Evolutionary conservation across 75 land plant genomes (phyloP), one percentile per base, ranked within the genome.

Genomic region (Cupressus sempervirens): DNA sequence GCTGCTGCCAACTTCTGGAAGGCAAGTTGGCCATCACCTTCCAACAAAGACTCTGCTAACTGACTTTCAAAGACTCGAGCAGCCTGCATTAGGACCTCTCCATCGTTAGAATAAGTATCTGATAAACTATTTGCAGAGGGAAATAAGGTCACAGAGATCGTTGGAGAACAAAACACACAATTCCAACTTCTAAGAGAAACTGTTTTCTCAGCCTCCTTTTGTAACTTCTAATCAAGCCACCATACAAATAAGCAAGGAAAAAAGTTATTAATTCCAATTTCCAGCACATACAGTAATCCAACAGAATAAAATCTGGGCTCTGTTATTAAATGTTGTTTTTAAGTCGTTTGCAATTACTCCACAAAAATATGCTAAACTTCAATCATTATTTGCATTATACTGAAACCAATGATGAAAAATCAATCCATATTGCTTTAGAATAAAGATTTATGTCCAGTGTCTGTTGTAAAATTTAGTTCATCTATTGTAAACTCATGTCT

Each of bases 1-100:
- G 99, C 97, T 43, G 98, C 93, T 12, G 99, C 99, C 79, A 98
- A 93, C 83, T 96, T 98, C 93, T 98, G 92, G 76, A 98, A 96
- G 56, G 99, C 98, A 84, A 98, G 94, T 84, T 98, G 94, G 67
- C 99, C 99, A 92, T 95, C 92, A 54, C 94, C 93, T 90, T 98
- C 99, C 79, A 98, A 84, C 45, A 98, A 88, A 20, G 99, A 98
- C 45, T 93, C 98, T 79, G 98, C 98, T 87, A 98, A 87, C 83
- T 96, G 98, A 80, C 91, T 96, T 90, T 96, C 99, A 88, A 98
- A 96, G 1, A 96, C 94, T 86, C 94, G 90, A 50, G 99, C 96
- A 84, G 98, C 98, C 99, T 98, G 87, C 83, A 84, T 40, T 29
- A 20, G 13, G 54, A 48, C n/a, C 48, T 46, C 38, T 26, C 38